These are phyloP conservation scores for Podospora sp. DNA, from an alignment of 495 filamentous ascomycete species.

Conservation along the genomic window DNA sequence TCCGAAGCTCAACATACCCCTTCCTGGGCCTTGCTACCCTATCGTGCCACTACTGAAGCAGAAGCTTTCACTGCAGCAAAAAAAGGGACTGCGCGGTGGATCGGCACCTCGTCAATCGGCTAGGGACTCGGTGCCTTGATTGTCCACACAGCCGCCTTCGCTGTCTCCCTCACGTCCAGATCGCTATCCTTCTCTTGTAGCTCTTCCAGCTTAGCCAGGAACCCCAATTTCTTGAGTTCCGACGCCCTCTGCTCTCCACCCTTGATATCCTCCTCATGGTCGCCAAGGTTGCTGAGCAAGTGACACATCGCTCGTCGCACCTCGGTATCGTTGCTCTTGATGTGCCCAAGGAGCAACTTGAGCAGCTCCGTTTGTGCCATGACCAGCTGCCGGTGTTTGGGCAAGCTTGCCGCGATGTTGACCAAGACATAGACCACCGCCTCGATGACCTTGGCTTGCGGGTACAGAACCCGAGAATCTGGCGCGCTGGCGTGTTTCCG, in stretches of 20 bases:
- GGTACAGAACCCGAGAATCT: constrained; percentile 53
- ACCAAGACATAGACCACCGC: constrained; percentile 76
- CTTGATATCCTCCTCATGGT: constrained; percentile 68
- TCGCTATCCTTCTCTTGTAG: constrained; percentile 71
- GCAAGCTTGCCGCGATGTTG: constrained; percentile 79
- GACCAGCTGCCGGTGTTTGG: constrained; percentile 70
- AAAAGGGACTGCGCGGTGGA: no score
- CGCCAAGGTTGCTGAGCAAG: constrained; percentile 81
- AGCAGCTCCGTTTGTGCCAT: constrained; percentile 60
- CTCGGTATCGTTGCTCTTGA: constrained; percentile 67
- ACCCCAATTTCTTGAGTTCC: constrained; percentile 71
- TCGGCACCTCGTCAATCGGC: no score
- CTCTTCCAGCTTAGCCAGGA: constrained; percentile 63
- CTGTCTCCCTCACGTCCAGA: constrained; percentile 79
- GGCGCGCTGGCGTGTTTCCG: constrained; percentile 28
- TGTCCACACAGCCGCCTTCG: constrained; percentile 63
- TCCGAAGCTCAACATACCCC: no score
- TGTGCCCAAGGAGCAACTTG: constrained; percentile 69
- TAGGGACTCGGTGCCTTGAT: background rate
- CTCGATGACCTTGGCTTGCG: constrained; percentile 71
- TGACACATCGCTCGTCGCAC: constrained; percentile 77
- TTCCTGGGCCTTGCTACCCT: background rate
- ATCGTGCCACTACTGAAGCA: background rate
- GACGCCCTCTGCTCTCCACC: constrained; percentile 64
- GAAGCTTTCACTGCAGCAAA: no score